These are phyloP conservation scores for Blastobotrys aristatus DNA, from an alignment of 1,139 yeast species.

Conservation along the genomic window DNA sequence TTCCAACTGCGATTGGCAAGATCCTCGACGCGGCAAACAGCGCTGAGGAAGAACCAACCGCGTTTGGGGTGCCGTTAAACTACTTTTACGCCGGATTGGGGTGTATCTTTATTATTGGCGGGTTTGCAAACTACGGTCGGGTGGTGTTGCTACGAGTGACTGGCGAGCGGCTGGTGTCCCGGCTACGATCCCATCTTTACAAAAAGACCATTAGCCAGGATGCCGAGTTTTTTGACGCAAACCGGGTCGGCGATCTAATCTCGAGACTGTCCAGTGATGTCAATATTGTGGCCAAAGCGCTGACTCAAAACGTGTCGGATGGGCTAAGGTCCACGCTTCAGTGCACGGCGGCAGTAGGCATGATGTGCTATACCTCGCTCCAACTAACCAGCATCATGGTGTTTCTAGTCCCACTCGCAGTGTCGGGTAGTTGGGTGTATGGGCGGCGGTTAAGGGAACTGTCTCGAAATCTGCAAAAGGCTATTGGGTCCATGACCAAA, in stretches of 20 bases:
- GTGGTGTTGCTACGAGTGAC: slow-evolving; percentile 64
- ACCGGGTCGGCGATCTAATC: slow-evolving; percentile 89
- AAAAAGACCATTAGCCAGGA: slow-evolving; percentile 78
- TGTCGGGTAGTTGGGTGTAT: slow-evolving; percentile 67
- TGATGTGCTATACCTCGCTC: slow-evolving; percentile 87
- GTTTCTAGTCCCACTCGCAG: slow-evolving; percentile 74
- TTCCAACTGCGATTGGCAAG: slow-evolving; percentile 78
- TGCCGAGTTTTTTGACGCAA: slow-evolving; percentile 86
- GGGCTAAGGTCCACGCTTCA: slow-evolving; percentile 70
- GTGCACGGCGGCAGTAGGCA: slow-evolving; percentile 70
- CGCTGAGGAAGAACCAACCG: slow-evolving; percentile 34
- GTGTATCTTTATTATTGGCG: slow-evolving; percentile 60
- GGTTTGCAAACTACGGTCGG: slow-evolving; percentile 76
- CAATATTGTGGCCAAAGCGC: slow-evolving; percentile 77
- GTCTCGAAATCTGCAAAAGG: slow-evolving; percentile 75
- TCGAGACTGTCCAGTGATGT: slow-evolving; percentile 87
- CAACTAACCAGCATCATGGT: slow-evolving; percentile 72
- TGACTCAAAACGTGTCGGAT: slow-evolving; percentile 87
- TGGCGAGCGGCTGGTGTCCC: slow-evolving; percentile 83
- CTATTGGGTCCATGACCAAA: slow-evolving; percentile 79
- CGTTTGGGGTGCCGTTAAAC: slow-evolving; percentile 46
- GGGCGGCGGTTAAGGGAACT: slow-evolving; percentile 75
- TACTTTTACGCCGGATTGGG: slow-evolving; percentile 47
- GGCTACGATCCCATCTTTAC: slow-evolving; percentile 72
- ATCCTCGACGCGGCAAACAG: slow-evolving; percentile 56